Base-by-base conservation (phyloP, 2,329 filamentous ascomycete genomes). In the Fusarium secorum region DNA sequence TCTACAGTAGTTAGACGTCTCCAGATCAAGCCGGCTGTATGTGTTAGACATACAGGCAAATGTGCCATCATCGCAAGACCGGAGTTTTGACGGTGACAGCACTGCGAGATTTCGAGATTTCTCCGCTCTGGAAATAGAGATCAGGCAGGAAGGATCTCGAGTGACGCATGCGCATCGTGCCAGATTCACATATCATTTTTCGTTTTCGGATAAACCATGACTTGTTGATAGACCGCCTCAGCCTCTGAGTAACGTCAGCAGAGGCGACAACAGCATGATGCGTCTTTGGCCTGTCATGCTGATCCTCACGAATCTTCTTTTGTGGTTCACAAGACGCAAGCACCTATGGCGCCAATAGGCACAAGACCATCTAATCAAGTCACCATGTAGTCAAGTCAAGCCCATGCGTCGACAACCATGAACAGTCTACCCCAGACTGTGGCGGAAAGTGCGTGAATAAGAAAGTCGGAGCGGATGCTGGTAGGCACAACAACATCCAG, bases 341-440 rank as follows among this genome's bases (percentile, higher is more conserved):
- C 33, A 44, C 32, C 30, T 33, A 36, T 66, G 52, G 33, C 57
- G 28, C 39, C 49, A 42, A 36, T 32, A 60, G 54, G 68, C 45
- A 33, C 38, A 64, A 45, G 54, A 57, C 28, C 26, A 49, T 42
- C 10, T n/a, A 20, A 32, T 11, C 44, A 28, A 30, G 42, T 42
- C 17, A 55, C 22, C 41, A 24, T 26, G 11, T 14, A 44, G 41
- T 45, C 22, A 38, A 26, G 32, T 11, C 18, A 64, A 42, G 57
- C 51, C 59, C 54, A 68, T 65, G 68, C 52, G 65, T 52, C 39
- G 14, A 52, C 44, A 58, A 20, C 55, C 52, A 46, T 39, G 42
- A 70, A 67, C 36, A 59, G 60, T 70, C 35, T 70, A 64, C 68
- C 68, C 68, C 68, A 39, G 69, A 69, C 56, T 71, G 51, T 58